Conservation (phyloP, 2,329 filamentous ascomycete genomes). For the Pseudogymnoascus sp. region DNA sequence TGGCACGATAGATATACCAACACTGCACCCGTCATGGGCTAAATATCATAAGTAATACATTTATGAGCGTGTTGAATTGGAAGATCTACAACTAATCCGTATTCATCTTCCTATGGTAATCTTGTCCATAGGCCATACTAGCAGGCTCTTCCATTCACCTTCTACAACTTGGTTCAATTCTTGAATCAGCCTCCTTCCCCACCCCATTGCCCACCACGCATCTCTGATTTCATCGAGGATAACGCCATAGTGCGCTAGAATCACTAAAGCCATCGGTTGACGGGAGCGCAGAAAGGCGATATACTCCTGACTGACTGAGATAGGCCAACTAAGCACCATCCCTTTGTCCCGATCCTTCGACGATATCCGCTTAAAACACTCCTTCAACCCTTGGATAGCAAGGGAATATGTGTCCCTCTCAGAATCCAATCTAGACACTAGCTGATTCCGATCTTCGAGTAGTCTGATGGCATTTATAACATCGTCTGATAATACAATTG, state of each 20-base stretch:
- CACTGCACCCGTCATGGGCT: background rate
- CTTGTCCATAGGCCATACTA: background rate
- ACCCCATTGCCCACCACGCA: slow-evolving; percentile 14
- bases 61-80: too few species aligned
- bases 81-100: background rate
- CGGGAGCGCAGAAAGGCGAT: slow-evolving; percentile 6
- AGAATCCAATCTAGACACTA: background rate
- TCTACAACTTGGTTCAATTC: background rate
- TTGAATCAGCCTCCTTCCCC: slow-evolving; percentile 13
- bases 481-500: background rate
- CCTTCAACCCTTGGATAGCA: background rate
- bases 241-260: slow-evolving; percentile 14
- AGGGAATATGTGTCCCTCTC: background rate
- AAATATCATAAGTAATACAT: background rate
- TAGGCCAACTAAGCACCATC: slow-evolving; percentile 11
- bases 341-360: background rate
- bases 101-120: background rate
- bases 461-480: background rate
- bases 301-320: slow-evolving; percentile 10
- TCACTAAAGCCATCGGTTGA: slow-evolving; percentile 9
- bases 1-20: slow-evolving; percentile 5
- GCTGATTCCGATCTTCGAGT: background rate
- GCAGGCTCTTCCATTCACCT: background rate
- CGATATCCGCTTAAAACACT: background rate
- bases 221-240: slow-evolving; percentile 10